Conservation (phyloP, 2,329 filamentous ascomycete species). For the Chrysoporthe austroafricana region DNA sequence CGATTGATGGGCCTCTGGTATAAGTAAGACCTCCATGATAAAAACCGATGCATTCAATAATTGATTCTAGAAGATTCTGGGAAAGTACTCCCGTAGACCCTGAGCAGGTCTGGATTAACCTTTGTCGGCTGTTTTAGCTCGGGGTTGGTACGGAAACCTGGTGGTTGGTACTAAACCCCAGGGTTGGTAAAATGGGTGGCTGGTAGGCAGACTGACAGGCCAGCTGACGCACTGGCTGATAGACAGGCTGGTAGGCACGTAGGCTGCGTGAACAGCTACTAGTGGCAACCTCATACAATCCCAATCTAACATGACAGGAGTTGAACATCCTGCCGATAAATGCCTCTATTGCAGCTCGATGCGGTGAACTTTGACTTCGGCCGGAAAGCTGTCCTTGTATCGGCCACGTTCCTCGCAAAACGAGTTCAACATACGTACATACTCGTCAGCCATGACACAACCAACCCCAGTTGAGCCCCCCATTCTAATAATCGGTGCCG, state of each 20-base stretch:
- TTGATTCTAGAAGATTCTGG: too few relatives aligned
- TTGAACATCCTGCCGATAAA: background rate
- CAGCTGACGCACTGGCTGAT: background rate
- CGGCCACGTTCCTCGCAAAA: conserved; percentile 1
- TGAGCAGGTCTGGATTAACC: too few relatives aligned
- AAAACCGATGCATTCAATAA: too few relatives aligned
- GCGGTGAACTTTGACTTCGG: background rate
- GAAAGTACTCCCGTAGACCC: too few relatives aligned
- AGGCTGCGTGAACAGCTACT: conserved; percentile 2
- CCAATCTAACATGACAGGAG: background rate
- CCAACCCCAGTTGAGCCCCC: background rate
- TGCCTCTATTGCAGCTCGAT: background rate
- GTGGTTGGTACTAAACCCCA: too few relatives aligned
- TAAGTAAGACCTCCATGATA: too few relatives aligned
- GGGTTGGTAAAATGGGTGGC: too few relatives aligned
- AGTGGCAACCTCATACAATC: background rate
- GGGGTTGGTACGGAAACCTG: too few relatives aligned
- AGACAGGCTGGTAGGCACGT: background rate
- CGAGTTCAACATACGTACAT: background rate
- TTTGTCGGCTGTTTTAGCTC: too few relatives aligned
- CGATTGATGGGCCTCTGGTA: too few relatives aligned
- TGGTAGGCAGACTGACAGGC: background rate
- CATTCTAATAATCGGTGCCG: conserved; percentile 48
- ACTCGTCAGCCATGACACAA: conserved; percentile 13
- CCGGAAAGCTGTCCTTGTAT: conserved; percentile 8